These are phyloP conservation scores for Mucuna pruriens DNA, from an alignment of 306 rosid species.

Conservation along the genomic window DNA sequence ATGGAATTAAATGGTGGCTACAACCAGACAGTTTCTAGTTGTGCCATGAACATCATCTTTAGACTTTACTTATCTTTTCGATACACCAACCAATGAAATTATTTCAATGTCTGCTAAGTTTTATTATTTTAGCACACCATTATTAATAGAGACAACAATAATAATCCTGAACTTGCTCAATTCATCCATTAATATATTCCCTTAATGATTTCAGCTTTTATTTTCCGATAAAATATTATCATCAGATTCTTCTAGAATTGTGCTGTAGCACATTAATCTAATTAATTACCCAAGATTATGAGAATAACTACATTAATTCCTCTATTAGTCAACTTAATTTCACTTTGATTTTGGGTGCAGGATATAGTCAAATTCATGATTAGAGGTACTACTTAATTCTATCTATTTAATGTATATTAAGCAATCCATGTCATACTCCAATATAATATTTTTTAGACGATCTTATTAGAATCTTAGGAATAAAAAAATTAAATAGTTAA, in stretches of 20 bases:
- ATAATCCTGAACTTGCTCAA: conserved; percentile 7
- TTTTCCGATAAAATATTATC: neutral
- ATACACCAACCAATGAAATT: conserved; percentile 6
- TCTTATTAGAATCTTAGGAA: too few species aligned
- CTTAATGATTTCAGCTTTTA: conserved; percentile 8
- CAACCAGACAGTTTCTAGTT: conserved; percentile 38
- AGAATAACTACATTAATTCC: neutral
- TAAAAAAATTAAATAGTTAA: too few species aligned
- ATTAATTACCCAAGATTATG: neutral
- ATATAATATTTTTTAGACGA: too few species aligned
- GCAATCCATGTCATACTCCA: conserved; percentile 14
- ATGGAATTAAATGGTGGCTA: conserved; percentile 44
- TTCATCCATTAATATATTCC: conserved; percentile 25
- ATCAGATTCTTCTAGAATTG: neutral
- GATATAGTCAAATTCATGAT: conserved; percentile 19
- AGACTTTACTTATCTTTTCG: conserved; percentile 26
- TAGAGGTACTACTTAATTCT: neutral
- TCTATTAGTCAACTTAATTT: conserved; percentile 20
- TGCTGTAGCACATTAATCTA: neutral
- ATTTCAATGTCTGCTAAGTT: conserved; percentile 11
- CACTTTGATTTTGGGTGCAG: neutral
- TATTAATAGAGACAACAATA: conserved; percentile 7
- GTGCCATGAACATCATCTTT: conserved; percentile 28
- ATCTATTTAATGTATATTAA: neutral
- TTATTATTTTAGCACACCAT: conserved; percentile 29